Base-by-base conservation (phyloP, 805 yeast genomes). In the Hanseniaspora pseudoguilliermondii region DNA sequence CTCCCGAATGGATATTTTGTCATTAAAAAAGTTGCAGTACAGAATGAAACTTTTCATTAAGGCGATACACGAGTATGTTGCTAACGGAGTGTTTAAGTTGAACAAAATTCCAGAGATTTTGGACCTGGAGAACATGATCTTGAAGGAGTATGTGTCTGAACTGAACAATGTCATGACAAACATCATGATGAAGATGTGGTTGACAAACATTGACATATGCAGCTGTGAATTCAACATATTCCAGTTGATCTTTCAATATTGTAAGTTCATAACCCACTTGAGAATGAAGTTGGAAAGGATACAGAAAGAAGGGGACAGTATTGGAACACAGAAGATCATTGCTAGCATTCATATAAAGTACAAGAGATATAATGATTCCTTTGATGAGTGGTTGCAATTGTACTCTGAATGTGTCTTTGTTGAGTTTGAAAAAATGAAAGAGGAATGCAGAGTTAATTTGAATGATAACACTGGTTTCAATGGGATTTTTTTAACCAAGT, bases 401-500 rank as follows among this genome's bases (percentile, higher is more conserved):
- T 9, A 82, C 77, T 61, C 69, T 86, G 58, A 84, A 82, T 64
- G 77, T 82, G 2, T 73, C 82, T 21, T 66, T 87, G 60, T 76
- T 80, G 59, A 85, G 83, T 60, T 79, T 86, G 65, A 71, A 86
- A 54, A 82, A 90, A 1, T 79, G 80, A 56, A 74, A 78, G 20
- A 73, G 72, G 48, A 66, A 83, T 52, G 70, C 83, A 46, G 72
- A 73, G 48, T 67, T 74, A 16, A 62, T 20, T 11, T 20, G 3
- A 35, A 35, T 25, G 42, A 46, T 38, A 18, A 16, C 16, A 35
- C 40, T 5, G 50, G 56, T 0, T 46, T 53, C 21, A 53, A 39
- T 21, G 47, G 50, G 5, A 23, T 53, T 9, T 53, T 38, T 32
- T 16, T 53, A 23, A 53, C 42, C 1, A 53, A 53, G 20, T 53